phyloP scores from a whole-genome alignment of 495 filamentous ascomycete genomes.

The Staphylotrichum tortipilum region DNA sequence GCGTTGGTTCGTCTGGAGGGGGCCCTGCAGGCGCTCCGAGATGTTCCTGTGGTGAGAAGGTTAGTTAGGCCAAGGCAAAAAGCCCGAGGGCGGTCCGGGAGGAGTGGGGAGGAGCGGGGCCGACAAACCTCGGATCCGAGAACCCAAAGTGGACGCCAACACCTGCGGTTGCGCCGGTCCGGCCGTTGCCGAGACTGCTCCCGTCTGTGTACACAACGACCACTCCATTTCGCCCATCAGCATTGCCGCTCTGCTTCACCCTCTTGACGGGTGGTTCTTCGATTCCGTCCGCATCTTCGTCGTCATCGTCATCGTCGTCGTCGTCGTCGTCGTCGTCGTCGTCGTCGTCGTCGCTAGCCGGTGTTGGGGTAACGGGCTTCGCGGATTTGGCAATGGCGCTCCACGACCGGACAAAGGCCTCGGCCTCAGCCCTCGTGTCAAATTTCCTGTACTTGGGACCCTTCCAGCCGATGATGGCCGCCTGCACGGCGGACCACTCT shows the following conservation, averaged over 20 bases:
- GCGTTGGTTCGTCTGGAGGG: constrained; percentile 83
- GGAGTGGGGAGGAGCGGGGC: not conserved
- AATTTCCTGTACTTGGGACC: constrained; percentile 79
- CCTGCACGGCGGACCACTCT: constrained; percentile 69
- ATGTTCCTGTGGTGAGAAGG: constrained; percentile 53
- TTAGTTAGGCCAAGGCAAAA: not conserved
- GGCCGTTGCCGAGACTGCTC: constrained; percentile 70
- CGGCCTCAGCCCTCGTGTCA: constrained; percentile 65
- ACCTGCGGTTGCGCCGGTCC: constrained; percentile 60
- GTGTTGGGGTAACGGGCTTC: too few relatives aligned
- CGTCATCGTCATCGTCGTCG: constrained; percentile 30
- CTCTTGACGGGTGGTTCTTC: constrained; percentile 47
- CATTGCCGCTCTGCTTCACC: constrained; percentile 39
- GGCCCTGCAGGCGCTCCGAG: constrained; percentile 68
- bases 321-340: constrained; percentile 19
- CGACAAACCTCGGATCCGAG: constrained; percentile 57
- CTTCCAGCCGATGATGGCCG: constrained; percentile 68
- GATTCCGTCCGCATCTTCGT: constrained; percentile 12
- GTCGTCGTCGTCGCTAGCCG: constrained; percentile 26
- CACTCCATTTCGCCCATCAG: constrained; percentile 19
- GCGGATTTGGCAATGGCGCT: constrained; percentile 34
- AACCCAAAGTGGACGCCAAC: constrained; percentile 82
- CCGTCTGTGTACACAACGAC: constrained; percentile 84
- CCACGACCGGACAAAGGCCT: constrained; percentile 32
- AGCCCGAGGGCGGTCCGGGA: not conserved